These are phyloP conservation scores for Ustilago nuda DNA, from an alignment of 1,284 basidiomycete species.

Conservation along the genomic window DNA sequence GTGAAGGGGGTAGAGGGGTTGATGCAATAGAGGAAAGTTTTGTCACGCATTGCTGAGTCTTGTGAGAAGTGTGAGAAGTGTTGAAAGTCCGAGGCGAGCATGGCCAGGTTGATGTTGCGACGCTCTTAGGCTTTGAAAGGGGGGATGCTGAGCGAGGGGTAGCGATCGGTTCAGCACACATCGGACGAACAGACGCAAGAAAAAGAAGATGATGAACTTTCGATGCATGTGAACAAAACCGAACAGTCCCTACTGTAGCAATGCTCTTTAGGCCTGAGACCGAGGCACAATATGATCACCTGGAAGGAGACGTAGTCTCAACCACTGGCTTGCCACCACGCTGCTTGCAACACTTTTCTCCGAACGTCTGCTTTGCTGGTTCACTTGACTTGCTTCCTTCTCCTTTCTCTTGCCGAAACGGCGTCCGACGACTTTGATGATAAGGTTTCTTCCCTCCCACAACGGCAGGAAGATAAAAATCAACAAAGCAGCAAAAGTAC, in stretches of 20 bases:
- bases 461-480: slow-evolving; percentile 50
- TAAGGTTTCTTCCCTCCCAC: slow-evolving; percentile 26
- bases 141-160: too few relatives aligned
- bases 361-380: slow-evolving; percentile 3
- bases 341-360: slow-evolving; percentile 1
- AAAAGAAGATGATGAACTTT: too few relatives aligned
- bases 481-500: slow-evolving; percentile 54
- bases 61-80: neutral
- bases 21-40: neutral
- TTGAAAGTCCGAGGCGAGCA: too few relatives aligned
- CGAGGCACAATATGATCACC: slow-evolving; percentile 8
- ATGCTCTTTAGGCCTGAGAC: neutral
- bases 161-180: too few relatives aligned
- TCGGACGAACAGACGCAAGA: too few relatives aligned
- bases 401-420: neutral
- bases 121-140: too few relatives aligned
- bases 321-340: neutral
- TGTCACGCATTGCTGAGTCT: too few relatives aligned
- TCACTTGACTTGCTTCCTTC: neutral
- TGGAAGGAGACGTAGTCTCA: neutral
- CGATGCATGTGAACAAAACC: too few relatives aligned
- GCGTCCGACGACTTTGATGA: slow-evolving; percentile 16
- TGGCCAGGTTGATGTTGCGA: too few relatives aligned
- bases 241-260: too few relatives aligned
- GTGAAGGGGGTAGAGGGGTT: neutral